Base-by-base conservation (phyloP, 305 asterid species). In the Ilex paraguariensis region DNA sequence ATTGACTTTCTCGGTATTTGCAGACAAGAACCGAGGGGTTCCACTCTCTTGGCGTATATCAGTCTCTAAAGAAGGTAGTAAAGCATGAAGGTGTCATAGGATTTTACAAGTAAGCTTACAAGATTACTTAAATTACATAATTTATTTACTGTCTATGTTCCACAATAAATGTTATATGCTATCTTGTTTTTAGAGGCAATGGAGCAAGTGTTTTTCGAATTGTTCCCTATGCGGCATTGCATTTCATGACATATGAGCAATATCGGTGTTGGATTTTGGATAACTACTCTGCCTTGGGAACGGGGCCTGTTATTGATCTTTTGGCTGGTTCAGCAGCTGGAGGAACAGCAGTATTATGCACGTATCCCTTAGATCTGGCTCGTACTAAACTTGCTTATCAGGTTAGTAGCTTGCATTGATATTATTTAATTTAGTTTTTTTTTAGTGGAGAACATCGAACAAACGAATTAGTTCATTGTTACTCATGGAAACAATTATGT, bases 371-470 rank as follows among this genome's bases (percentile, higher is more conserved):
- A 65, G 99, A 93, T 77, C 82, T 93, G 76, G 99, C 96, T 54
- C 99, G 99, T 46, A 87, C 99, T 40, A 93, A 90, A 77, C 95
- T 93, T 17, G 97, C 99, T 51, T 93, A 90, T 77, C 99, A 93
- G 97, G 99, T 93, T 67, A 60, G 17, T 16, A 3, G 54, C 15
- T 2, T 40, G 50, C 54, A 6, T 13, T 42, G 33, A 10, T 66
- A 13, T 53, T 36, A 36, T 36, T 36, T 8, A 8, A 36, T 5
- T 5, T 36, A 36, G 7, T 5, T 8, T 36, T 36, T 36, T 36
- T 36, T 36, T 0, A 0, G 42, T 36, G 9, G 42, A 36, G 7
- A 36, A 36, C 9, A 2, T 36, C 6, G 6, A 3, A 36, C 42
- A 5, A 36, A 36, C 9, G 6, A 36, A 36, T 36, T 36, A 36